Conservation (phyloP, 2,329 filamentous ascomycete species). For the Trichophyton benhamiae region DNA sequence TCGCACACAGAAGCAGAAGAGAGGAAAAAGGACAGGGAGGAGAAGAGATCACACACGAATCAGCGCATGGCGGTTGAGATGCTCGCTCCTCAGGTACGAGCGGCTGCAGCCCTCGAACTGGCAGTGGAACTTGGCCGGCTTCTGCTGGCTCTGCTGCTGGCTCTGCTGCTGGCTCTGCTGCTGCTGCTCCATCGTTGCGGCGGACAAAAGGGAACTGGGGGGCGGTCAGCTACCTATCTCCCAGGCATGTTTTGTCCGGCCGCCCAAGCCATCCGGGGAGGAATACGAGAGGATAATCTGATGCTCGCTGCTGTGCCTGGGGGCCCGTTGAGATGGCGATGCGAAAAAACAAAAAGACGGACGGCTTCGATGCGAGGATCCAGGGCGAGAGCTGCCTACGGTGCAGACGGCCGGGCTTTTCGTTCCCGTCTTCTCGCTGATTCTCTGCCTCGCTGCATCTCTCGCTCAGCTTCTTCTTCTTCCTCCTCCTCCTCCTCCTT, state of each 20-base stretch:
- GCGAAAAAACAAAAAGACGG: neutral
- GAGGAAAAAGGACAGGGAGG: too few species aligned
- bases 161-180: neutral
- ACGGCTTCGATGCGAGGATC: neutral
- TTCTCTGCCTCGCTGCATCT: too few species aligned
- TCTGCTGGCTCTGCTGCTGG: constrained; percentile 6
- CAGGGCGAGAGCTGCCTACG: neutral
- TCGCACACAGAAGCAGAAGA: neutral
- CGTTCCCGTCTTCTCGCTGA: too few species aligned
- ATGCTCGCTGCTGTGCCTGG: neutral
- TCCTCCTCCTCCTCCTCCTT: too few species aligned
- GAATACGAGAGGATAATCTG: neutral
- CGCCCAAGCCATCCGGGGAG: neutral
- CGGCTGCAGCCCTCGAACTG: constrained; percentile 14
- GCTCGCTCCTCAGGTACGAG: constrained; percentile 16
- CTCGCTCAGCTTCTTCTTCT: too few species aligned
- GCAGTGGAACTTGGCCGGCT: constrained; percentile 12
- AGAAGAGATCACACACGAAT: constrained; percentile 13
- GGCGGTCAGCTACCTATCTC: neutral
- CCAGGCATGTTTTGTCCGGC: neutral
- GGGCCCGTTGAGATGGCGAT: neutral
- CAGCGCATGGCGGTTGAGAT: constrained; percentile 16
- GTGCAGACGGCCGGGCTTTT: neutral
- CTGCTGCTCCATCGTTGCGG: neutral
- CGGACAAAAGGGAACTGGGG: neutral